Conservation (phyloP, 2,329 filamentous ascomycete genomes). For the Epichloe elymi region DNA sequence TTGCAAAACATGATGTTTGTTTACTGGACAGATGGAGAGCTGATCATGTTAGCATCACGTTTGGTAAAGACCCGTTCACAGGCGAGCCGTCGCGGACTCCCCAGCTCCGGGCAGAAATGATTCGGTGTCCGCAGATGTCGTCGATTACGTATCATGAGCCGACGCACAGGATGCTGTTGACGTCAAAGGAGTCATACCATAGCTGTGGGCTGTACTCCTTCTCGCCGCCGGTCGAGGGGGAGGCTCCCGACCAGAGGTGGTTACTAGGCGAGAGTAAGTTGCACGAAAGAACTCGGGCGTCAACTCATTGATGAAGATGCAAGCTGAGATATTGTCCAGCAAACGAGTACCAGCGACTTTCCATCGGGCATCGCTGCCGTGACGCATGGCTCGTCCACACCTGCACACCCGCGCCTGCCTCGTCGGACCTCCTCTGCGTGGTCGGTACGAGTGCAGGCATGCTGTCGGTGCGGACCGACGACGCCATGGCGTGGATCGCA, state of each 20-base stretch:
- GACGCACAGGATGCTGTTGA: slow-evolving; percentile 28
- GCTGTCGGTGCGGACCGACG: slow-evolving; percentile 20
- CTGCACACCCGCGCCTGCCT: slow-evolving; percentile 28
- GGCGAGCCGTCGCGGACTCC: background rate
- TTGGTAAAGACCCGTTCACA: slow-evolving; percentile 3
- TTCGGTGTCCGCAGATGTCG: slow-evolving; percentile 27
- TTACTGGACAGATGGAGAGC: background rate
- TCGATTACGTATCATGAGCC: slow-evolving; percentile 34
- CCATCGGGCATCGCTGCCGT: slow-evolving; percentile 13
- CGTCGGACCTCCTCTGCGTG: slow-evolving; percentile 28
- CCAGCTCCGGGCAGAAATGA: slow-evolving; percentile 20
- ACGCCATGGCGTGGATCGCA: slow-evolving; percentile 21
- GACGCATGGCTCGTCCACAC: slow-evolving; percentile 24
- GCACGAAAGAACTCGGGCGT: too few relatives aligned
- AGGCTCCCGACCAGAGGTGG: slow-evolving; percentile 20
- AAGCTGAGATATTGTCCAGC: slow-evolving; percentile 10
- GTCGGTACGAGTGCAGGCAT: slow-evolving; percentile 37
- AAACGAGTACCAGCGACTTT: slow-evolving; percentile 19
- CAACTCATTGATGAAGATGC: too few relatives aligned
- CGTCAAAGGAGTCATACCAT: slow-evolving; percentile 22
- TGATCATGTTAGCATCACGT: slow-evolving; percentile 5
- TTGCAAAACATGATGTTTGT: background rate
- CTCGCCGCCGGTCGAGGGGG: slow-evolving; percentile 17
- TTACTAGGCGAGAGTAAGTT: slow-evolving; percentile 23
- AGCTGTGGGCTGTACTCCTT: slow-evolving; percentile 25